Evolutionary conservation across 164 flowering plant species (phyloP).

Genomic region (Vitis vinifera): ASM3070453v1 NC_081807.1:18523501-18524000

Average conservation of each 20-base stretch:
- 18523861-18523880: not conserved
- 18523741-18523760: not conserved
- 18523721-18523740: not conserved
- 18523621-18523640: conserved; percentile 46
- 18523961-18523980: not conserved
- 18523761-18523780: not conserved
- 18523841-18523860: not conserved
- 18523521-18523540: conserved; percentile 16
- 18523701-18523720: conserved; percentile 2
- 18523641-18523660: conserved; percentile 59
- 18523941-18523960: not conserved
- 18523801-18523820: not conserved
- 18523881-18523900: not conserved
- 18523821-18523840: not conserved
- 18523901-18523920: not conserved
- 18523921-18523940: not conserved
- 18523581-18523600: conserved; percentile 33
- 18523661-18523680: conserved; percentile 41
- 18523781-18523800: not conserved
- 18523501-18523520: conserved; percentile 15
- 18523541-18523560: not conserved
- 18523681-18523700: not conserved
- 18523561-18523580: conserved; percentile 25
- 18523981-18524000: not conserved
- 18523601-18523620: conserved; percentile 46